Evolutionary conservation across 306 rosid species (phyloP), one percentile per base, ranked within the genome.

Genomic region (Trichosanthes truncata): DNA sequence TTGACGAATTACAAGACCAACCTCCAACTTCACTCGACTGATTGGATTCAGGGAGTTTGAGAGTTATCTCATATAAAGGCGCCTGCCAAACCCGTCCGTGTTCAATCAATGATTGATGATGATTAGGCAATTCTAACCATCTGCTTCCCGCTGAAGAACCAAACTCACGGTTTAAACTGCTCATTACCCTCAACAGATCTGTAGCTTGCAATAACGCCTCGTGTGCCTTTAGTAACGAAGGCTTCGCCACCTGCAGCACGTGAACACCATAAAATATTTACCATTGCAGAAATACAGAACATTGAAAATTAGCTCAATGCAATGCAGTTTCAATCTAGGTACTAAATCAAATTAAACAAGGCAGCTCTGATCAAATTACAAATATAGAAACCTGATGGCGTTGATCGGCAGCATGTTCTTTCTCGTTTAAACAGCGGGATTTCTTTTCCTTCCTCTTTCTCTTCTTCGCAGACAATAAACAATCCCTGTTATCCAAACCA

Each of bases 381-480:
- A 55, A 29, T 14, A 21, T 0, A 45, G n/a, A 62, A 82, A 89
- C 97, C 92, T 83, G 94, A 67, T 94, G 97, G 21, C 98, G 95
- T 53, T 80, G 92, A 23, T 89, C 89, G 20, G 95, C 95, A 10
- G 83, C 84, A 67, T n/a, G 87, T 69, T 94, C 97, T 84, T 95
- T 86, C 6, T 91, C 93, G 80, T 92, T 92, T 51, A 92, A 79
- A 77, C 87, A 18, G 55, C 49, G 87, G 25, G 86, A 83, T 40
- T 86, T 77, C 82, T 77, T 82, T 29, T 56, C 83, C 63, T 82
- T 90, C 62, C 89, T 87, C 83, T 88, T 94, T 14, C 93, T 85
- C 78, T 93, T 93, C 15, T 79, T 63, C 38, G 84, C 79, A 67
- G 60, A 46, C 69, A 61, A 72, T 62, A 86, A 80, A 78, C 84